phyloP scores from a whole-genome alignment of 176 grass and related monocot species.

The Stipa capillata region DNA sequence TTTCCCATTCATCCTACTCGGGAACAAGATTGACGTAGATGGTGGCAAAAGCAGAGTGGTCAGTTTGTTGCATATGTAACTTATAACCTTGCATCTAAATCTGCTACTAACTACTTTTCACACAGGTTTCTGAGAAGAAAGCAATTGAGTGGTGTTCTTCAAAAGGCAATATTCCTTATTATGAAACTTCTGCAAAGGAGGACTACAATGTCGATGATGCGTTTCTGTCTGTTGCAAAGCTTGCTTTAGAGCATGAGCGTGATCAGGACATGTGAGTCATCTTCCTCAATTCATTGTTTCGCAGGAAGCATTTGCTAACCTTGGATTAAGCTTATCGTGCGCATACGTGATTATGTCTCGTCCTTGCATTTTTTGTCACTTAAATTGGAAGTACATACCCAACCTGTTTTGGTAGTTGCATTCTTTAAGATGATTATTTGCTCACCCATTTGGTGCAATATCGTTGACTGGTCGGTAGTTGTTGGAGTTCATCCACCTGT shows the following conservation, averaged over 20 bases:
- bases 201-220: conserved; percentile 84
- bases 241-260: conserved; percentile 82
- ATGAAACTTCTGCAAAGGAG: conserved; percentile 96
- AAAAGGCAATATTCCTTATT: conserved; percentile 92
- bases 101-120: background rate
- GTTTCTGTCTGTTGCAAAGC: conserved; percentile 81
- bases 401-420: background rate
- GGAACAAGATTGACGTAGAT: conserved; percentile 98
- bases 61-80: conserved; percentile 21
- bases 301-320: background rate
- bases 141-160: conserved; percentile 90
- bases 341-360: background rate
- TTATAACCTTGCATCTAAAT: conserved; percentile 1
- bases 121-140: conserved; percentile 94
- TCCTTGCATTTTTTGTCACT: background rate
- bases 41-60: conserved; percentile 99
- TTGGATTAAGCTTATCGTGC: conserved; percentile 4
- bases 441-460: too few relatives aligned
- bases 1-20: conserved; percentile 96
- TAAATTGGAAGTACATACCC: background rate
- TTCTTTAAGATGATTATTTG: too few relatives aligned
- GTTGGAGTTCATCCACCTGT: too few relatives aligned
- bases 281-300: background rate
- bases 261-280: conserved; percentile 91
- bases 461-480: too few relatives aligned